phyloP scores from a whole-genome alignment of 768 basidiomycete species.

The Strobilomyces echinocephalus region DNA sequence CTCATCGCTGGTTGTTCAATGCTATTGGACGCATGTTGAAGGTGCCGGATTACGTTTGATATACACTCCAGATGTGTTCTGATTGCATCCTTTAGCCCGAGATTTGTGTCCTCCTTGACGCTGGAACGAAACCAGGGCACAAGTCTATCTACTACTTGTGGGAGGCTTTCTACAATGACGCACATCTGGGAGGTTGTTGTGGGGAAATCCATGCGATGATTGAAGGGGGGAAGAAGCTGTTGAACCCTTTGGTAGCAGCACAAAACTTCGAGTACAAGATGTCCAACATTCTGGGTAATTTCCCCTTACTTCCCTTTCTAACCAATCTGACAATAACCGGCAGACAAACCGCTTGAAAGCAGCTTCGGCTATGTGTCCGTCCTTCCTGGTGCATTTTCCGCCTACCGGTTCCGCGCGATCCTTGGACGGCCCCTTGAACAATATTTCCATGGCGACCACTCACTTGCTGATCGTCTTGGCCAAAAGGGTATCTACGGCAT shows the following conservation, averaged over 20 bases:
- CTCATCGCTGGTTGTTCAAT: constrained; percentile 95
- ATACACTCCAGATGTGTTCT: not conserved
- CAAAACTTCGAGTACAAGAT: constrained; percentile 99
- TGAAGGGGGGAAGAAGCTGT: constrained; percentile 82
- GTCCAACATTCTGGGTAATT: constrained; percentile 86
- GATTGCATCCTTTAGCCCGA: constrained; percentile 59
- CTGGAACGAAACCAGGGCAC: constrained; percentile 94
- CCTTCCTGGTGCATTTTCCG: constrained; percentile 93
- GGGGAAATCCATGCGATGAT: constrained; percentile 98
- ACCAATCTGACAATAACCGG: constrained; percentile 6
- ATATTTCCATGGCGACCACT: constrained; percentile 86
- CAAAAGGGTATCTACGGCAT: constrained; percentile 93
- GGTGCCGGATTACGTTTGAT: constrained; percentile 33
- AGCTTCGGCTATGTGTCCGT: constrained; percentile 96
- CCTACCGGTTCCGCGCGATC: constrained; percentile 92
- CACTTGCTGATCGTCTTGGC: constrained; percentile 86
- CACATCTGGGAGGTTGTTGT: constrained; percentile 80
- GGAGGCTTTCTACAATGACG: constrained; percentile 84
- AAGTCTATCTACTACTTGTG: constrained; percentile 95
- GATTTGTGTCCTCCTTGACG: constrained; percentile 88
- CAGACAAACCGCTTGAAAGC: constrained; percentile 91
- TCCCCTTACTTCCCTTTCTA: not conserved
- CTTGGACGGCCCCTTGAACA: constrained; percentile 81
- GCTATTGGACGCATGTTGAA: constrained; percentile 80
- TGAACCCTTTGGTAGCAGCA: constrained; percentile 90